Evolutionary conservation across 2,329 filamentous ascomycete species (phyloP).

Genomic region (Stagonosporopsis tanaceti): DNA sequence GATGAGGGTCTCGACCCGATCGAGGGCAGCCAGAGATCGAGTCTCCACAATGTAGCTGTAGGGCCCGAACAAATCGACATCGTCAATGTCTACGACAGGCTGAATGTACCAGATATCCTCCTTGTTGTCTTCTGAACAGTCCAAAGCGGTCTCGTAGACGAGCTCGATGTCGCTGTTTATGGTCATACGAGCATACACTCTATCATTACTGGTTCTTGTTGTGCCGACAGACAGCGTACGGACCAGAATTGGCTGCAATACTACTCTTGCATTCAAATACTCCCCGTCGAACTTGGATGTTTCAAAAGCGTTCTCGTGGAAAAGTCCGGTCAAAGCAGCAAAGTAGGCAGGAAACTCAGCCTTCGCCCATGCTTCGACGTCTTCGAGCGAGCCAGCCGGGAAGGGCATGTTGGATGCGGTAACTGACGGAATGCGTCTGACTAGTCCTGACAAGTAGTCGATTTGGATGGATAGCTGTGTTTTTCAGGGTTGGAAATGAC

Average conservation of each 20-base stretch:
- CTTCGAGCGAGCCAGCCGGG: constrained; percentile 2
- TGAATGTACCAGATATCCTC: neutral
- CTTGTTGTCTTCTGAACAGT: no score
- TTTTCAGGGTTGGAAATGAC: neutral
- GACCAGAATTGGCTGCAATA: neutral
- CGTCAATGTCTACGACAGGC: neutral
- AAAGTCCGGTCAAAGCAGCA: neutral
- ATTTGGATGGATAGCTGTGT: no score
- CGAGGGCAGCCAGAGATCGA: neutral
- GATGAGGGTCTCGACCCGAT: constrained; percentile 7
- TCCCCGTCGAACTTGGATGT: neutral
- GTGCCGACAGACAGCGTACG: neutral
- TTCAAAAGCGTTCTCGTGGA: neutral
- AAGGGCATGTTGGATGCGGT: neutral
- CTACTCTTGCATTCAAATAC: neutral
- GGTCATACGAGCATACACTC: neutral
- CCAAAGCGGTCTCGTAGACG: neutral
- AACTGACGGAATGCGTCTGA: no score
- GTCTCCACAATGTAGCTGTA: neutral
- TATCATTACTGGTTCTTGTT: neutral
- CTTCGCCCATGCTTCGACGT: constrained; percentile 7
- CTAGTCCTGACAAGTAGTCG: no score
- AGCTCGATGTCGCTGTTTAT: neutral
- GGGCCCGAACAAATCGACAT: neutral
- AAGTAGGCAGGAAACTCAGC: constrained; percentile 1